Conservation (phyloP, 2,329 filamentous ascomycete genomes). For the Diaporthe batatas region DNA sequence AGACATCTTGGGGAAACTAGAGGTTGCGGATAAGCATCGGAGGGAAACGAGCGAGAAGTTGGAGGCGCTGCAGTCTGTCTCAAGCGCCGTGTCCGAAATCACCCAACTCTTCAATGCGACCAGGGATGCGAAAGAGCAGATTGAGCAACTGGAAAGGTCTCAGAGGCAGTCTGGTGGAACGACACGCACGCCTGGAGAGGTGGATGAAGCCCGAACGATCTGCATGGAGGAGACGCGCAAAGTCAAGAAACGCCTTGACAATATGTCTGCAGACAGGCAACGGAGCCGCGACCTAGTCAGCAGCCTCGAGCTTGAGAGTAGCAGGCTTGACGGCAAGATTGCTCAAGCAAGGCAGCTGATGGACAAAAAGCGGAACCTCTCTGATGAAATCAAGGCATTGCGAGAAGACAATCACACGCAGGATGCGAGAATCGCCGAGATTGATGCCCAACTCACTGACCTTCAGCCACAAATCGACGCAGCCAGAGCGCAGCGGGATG, state of each 20-base stretch:
- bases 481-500: conserved; percentile 81
- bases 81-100: conserved; percentile 83
- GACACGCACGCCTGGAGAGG: conserved; percentile 82
- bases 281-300: conserved; percentile 77
- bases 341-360: conserved; percentile 79
- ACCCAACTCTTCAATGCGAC: conserved; percentile 80
- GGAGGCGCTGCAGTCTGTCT: conserved; percentile 74
- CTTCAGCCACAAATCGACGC: conserved; percentile 82
- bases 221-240: conserved; percentile 76
- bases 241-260: conserved; percentile 73
- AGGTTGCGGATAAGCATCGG: conserved; percentile 77
- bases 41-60: conserved; percentile 70
- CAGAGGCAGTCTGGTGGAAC: conserved; percentile 76
- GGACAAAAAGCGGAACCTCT: conserved; percentile 82
- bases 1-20: conserved; percentile 70
- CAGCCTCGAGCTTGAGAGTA: conserved; percentile 80
- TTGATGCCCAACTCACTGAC: conserved; percentile 80
- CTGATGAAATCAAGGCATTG: conserved; percentile 79
- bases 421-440: conserved; percentile 75
- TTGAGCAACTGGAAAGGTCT: conserved; percentile 80
- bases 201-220: conserved; percentile 80
- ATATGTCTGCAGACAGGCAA: conserved; percentile 78
- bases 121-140: conserved; percentile 76
- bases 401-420: conserved; percentile 77
- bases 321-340: conserved; percentile 81